Conservation (phyloP, 202 grass and related monocot genomes). For the Tripidium arundinaceum region DNA sequence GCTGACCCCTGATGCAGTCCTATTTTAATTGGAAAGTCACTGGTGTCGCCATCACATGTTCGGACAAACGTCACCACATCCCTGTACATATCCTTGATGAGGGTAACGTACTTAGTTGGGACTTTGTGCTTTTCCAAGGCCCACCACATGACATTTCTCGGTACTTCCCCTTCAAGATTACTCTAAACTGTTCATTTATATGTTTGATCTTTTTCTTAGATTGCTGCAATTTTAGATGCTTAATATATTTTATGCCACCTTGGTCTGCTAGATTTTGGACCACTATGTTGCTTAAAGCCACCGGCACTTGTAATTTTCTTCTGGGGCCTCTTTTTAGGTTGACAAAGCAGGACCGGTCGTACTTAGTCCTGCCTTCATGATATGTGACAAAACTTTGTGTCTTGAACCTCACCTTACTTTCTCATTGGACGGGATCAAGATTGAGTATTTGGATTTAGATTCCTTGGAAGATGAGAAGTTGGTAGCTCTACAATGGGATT, state of each 20-base stretch:
- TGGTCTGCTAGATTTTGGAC: conserved; percentile 8
- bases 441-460: conserved; percentile 55
- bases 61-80: no score
- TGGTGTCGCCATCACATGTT: no score
- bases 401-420: conserved; percentile 59
- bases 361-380: conserved; percentile 61
- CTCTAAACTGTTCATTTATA: neutral
- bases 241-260: neutral
- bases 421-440: conserved; percentile 61
- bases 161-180: neutral
- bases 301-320: conserved; percentile 2
- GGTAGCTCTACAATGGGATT: conserved; percentile 40
- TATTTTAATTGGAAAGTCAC: no score
- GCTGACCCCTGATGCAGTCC: no score
- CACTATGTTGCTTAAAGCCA: conserved; percentile 21
- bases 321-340: conserved; percentile 50
- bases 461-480: conserved; percentile 43
- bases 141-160: no score
- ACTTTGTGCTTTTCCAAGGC: no score
- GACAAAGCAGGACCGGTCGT: conserved; percentile 45
- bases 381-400: conserved; percentile 34
- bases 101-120: no score
- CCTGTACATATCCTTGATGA: no score
- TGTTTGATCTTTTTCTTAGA: conserved; percentile 11
- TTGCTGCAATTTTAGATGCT: conserved; percentile 27